Conservation (phyloP, 2,329 filamentous ascomycete genomes). For the Clarireedia sp. region DNA sequence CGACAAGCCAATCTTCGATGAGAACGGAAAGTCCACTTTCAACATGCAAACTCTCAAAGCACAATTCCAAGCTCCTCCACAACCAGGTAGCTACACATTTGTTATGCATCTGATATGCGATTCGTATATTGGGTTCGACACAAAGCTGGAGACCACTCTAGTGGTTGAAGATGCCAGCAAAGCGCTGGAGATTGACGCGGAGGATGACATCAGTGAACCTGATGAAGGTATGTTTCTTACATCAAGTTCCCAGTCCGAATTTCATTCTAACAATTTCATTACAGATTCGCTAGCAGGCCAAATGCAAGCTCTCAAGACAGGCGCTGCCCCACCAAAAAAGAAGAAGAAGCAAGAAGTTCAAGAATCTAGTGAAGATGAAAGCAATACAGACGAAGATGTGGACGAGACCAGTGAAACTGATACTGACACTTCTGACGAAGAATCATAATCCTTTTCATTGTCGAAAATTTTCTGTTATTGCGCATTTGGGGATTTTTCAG, state of each 20-base stretch:
- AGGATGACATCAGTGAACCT: conserved; percentile 95
- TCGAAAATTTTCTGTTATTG: background rate
- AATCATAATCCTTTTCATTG: conserved; percentile 5
- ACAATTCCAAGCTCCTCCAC: conserved; percentile 89
- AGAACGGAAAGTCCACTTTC: conserved; percentile 78
- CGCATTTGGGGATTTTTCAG: background rate
- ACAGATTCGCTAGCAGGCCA: conserved; percentile 82
- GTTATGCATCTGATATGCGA: conserved; percentile 91
- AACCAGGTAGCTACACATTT: conserved; percentile 89
- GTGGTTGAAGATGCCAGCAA: conserved; percentile 84
- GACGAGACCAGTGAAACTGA: conserved; percentile 61
- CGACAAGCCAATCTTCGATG: conserved; percentile 78
- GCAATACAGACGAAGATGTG: conserved; percentile 63
- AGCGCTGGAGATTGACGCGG: conserved; percentile 68
- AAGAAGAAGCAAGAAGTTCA: conserved; percentile 50
- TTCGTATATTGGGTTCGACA: conserved; percentile 90
- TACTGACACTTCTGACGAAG: conserved; percentile 40
- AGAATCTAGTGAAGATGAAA: conserved; percentile 66
- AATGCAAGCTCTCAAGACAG: conserved; percentile 79
- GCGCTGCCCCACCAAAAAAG: conserved; percentile 48
- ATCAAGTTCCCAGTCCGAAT: background rate
- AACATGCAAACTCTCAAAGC: conserved; percentile 95
- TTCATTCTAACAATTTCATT: background rate
- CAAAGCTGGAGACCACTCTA: conserved; percentile 82
- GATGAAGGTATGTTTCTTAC: conserved; percentile 71